Evolutionary conservation across 2,329 filamentous ascomycete species (phyloP).

Genomic region (Beauveria scarabaeidicola): DNA sequence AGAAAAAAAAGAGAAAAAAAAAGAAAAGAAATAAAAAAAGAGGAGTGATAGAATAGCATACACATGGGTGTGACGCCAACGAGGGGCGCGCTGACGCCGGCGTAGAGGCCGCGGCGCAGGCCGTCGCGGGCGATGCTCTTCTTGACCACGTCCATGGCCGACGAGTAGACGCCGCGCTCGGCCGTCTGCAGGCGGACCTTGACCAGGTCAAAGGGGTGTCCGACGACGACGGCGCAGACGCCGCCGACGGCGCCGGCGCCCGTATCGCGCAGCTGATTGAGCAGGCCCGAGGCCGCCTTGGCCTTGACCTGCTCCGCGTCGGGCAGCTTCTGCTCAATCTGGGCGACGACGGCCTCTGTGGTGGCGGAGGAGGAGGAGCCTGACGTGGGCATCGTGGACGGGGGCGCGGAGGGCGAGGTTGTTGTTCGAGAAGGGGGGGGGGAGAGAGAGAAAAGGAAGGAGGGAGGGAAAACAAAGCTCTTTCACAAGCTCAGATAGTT

Average conservation of each 20-base stretch:
- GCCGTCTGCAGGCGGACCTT: slow-evolving; percentile 97
- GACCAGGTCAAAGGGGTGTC: slow-evolving; percentile 95
- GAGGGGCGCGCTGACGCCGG: slow-evolving; percentile 90
- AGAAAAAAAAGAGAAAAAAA: background rate
- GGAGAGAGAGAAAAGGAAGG: background rate
- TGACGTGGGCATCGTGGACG: slow-evolving; percentile 16
- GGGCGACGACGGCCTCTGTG: slow-evolving; percentile 29
- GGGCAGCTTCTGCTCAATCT: slow-evolving; percentile 33
- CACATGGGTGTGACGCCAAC: slow-evolving; percentile 98
- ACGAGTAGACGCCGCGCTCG: slow-evolving; percentile 83
- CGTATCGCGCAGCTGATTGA: slow-evolving; percentile 64
- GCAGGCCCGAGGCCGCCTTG: slow-evolving; percentile 25
- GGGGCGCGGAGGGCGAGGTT: background rate
- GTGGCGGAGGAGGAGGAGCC: slow-evolving; percentile 12
- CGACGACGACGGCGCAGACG: slow-evolving; percentile 85
- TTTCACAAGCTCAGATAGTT: background rate
- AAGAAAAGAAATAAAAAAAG: background rate
- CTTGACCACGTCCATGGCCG: slow-evolving; percentile 83
- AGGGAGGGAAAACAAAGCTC: background rate
- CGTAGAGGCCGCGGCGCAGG: slow-evolving; percentile 72
- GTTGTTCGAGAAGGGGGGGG: background rate
- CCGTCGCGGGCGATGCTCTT: slow-evolving; percentile 86
- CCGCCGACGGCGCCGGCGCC: slow-evolving; percentile 88
- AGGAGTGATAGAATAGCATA: slow-evolving; percentile 43
- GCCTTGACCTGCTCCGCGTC: slow-evolving; percentile 33